phyloP scores from a whole-genome alignment of 345 rosid species.

The Eucalyptus rudis region DNA sequence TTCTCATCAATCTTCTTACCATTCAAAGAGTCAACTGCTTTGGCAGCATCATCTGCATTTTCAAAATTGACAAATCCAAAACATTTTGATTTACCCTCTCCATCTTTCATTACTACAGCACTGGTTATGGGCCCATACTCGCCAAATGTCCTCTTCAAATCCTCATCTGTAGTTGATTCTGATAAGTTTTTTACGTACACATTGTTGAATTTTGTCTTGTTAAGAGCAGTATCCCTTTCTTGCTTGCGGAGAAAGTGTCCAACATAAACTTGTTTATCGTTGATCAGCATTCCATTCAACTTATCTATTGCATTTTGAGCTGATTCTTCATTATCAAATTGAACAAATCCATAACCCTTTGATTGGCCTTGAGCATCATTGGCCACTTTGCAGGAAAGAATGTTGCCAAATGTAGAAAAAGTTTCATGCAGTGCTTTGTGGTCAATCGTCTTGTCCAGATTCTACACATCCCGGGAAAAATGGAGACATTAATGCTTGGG shows the following conservation, averaged over 20 bases:
- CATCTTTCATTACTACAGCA: constrained; percentile 79
- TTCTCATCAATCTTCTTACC: constrained; percentile 74
- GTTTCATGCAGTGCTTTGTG: constrained; percentile 90
- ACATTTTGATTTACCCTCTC: constrained; percentile 80
- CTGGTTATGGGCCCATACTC: constrained; percentile 71
- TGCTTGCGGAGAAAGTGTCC: constrained; percentile 86
- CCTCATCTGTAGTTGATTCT: constrained; percentile 58
- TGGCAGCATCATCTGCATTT: constrained; percentile 63
- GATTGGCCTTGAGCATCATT: constrained; percentile 72
- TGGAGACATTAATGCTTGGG: background rate
- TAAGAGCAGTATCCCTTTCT: constrained; percentile 47
- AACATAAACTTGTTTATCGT: constrained; percentile 89
- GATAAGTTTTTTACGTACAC: constrained; percentile 76
- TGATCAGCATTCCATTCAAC: constrained; percentile 83
- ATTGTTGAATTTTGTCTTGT: constrained; percentile 58
- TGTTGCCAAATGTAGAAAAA: constrained; percentile 71
- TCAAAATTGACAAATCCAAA: constrained; percentile 95
- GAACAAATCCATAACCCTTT: constrained; percentile 94
- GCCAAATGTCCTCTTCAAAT: constrained; percentile 53
- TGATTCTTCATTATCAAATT: constrained; percentile 68
- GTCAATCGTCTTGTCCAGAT: constrained; percentile 80
- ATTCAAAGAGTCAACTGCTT: constrained; percentile 75
- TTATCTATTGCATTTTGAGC: constrained; percentile 76
- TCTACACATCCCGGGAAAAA: constrained; percentile 20
- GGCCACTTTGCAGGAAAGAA: constrained; percentile 89